Percentiles rank a stretch among this genome's conserved stretches.
phyloP scores from a whole-genome alignment of 345 rosid species.

The Gossypium australe region DNA sequence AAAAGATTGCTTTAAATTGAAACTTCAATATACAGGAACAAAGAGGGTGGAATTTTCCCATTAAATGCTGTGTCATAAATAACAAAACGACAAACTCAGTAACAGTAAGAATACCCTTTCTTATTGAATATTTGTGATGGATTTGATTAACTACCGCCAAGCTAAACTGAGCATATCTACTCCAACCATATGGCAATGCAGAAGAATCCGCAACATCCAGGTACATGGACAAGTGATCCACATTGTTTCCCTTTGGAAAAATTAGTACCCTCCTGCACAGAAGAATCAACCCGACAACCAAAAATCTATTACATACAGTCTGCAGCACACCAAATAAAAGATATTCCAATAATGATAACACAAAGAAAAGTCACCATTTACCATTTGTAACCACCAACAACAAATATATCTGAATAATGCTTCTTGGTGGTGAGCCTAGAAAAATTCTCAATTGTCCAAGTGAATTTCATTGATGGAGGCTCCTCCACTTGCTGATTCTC shows the following conservation, averaged over 20 bases:
- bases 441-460: conserved; percentile 73
- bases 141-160: conserved; percentile 78
- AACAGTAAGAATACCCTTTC: conserved; percentile 18
- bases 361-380: conserved; percentile 12
- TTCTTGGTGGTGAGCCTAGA: conserved; percentile 70
- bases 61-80: neutral
- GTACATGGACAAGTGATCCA: conserved; percentile 93
- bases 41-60: neutral
- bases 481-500: conserved; percentile 81
- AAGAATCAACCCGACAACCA: conserved; percentile 13
- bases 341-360: neutral
- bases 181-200: conserved; percentile 83
- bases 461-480: conserved; percentile 68
- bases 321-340: conserved; percentile 7
- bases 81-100: neutral
- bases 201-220: conserved; percentile 87
- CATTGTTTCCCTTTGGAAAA: conserved; percentile 95
- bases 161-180: conserved; percentile 88
- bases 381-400: conserved; percentile 87
- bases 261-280: conserved; percentile 69
- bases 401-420: conserved; percentile 73
- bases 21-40: neutral
- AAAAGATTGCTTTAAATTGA: neutral
- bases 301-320: neutral
- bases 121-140: conserved; percentile 52